Percentiles rank a stretch among this genome's conserved stretches.
phyloP scores from a whole-genome alignment of 2,329 filamentous ascomycete species.

The Sclerotinia sclerotiorum region DNA sequence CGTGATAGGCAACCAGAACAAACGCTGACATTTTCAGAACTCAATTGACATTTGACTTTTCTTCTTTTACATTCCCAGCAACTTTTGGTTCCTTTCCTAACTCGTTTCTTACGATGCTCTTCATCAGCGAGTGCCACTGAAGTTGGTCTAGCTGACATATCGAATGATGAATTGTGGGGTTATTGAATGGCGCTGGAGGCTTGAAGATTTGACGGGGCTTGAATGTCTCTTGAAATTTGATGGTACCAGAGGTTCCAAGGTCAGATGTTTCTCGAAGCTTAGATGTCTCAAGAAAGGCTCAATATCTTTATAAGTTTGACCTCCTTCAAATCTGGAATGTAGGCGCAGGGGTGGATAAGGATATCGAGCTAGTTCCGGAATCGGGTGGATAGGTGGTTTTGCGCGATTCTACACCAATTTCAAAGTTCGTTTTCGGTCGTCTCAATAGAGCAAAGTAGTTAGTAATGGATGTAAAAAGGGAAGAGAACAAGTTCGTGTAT shows the following conservation, averaged over 20 bases:
- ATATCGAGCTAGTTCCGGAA: background rate
- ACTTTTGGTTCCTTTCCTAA: slow-evolving; percentile 53
- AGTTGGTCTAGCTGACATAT: slow-evolving; percentile 19
- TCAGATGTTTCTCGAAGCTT: too few species aligned
- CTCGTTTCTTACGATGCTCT: slow-evolving; percentile 37
- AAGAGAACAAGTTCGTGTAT: too few species aligned
- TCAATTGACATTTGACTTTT: slow-evolving; percentile 53
- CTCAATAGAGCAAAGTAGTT: background rate
- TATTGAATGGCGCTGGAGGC: background rate
- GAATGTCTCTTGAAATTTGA: background rate
- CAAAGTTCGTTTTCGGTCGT: background rate
- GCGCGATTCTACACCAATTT: background rate
- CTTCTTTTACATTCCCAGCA: slow-evolving; percentile 58
- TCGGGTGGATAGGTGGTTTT: background rate
- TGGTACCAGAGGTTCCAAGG: too few species aligned
- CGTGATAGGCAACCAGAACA: slow-evolving; percentile 51
- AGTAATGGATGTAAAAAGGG: background rate
- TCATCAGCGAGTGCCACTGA: slow-evolving; percentile 24
- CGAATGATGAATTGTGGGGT: background rate
- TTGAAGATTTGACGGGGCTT: background rate
- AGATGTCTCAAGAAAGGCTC: too few species aligned
- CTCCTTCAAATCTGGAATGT: background rate
- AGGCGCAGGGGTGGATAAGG: background rate
- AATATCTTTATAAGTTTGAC: too few species aligned
- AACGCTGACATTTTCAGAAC: slow-evolving; percentile 41